A percentile compares a stretch with the other conserved stretches of the same genome.
Evolutionary conservation across 768 basidiomycete species (phyloP).

Genomic region (Lyophyllum shimeji): DNA sequence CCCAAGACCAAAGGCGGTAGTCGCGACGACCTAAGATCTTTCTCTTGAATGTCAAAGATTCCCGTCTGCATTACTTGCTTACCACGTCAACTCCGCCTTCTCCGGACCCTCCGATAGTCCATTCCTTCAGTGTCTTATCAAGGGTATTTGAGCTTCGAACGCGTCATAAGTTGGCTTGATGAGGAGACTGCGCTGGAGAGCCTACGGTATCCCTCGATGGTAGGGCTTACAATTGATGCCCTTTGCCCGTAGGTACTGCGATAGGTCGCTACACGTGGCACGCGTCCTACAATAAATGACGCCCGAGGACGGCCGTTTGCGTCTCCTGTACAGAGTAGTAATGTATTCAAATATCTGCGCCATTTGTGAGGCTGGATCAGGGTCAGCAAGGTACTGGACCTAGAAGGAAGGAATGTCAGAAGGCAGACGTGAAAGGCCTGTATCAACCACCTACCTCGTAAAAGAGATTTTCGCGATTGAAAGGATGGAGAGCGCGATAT

Average conservation of each 20-base stretch:
- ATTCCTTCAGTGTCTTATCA: constrained; percentile 60
- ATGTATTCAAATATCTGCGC: constrained; percentile 69
- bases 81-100: constrained; percentile 64
- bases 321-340: constrained; percentile 54
- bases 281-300: constrained; percentile 79
- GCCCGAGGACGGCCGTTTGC: constrained; percentile 62
- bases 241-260: constrained; percentile 60
- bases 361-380: constrained; percentile 55
- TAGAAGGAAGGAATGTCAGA: constrained; percentile 22
- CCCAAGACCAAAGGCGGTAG: constrained; percentile 84
- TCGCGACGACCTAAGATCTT: constrained; percentile 61
- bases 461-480: constrained; percentile 77
- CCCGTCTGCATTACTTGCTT: constrained; percentile 20
- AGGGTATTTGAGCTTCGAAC: constrained; percentile 44
- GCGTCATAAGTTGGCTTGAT: neutral
- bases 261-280: constrained; percentile 65
- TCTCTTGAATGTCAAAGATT: neutral
- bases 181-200: neutral
- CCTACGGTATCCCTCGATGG: constrained; percentile 68
- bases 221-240: constrained; percentile 72
- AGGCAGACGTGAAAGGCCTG: neutral
- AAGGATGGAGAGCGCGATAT: constrained; percentile 70
- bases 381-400: constrained; percentile 64
- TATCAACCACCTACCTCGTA: constrained; percentile 60
- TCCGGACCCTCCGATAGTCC: constrained; percentile 51